Base-by-base conservation (phyloP, 495 filamentous ascomycete species). In the Aspergillus sclerotioniger region DNA sequence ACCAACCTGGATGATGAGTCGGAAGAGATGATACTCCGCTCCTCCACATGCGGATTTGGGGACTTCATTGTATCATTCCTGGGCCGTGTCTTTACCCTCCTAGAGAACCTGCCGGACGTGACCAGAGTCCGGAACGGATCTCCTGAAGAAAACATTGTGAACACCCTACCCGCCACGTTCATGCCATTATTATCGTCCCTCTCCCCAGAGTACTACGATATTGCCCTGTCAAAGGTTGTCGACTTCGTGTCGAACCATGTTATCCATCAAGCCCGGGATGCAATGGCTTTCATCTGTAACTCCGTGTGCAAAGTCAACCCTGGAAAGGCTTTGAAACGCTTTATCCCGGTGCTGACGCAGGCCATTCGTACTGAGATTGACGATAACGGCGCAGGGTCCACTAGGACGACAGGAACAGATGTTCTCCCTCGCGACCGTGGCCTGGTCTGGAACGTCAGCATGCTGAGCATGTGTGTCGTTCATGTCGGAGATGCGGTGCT, bases 201-300 rank as follows among this genome's bases (percentile, higher is more conserved):
- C n/a, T 96, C 92, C 0, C 91, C 92, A 0, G 91, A 96, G 62
- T 84, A 96, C 20, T 99, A 92, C 64, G 92, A 97, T 66, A 86
- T 92, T 63, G 91, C 91, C 7, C 73, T 98, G 53, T 85, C 92
- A 49, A 97, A 98, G 74, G 86, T 99, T 53, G 89, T 90, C 3
- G 82, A 91, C 54, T 98, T 98, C 67, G 88, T 97, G n/a, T 86
- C 87, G 19, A 89, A 89, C 60, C 95, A 99, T 77, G 95, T 98
- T 39, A 92, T 98, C 20, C 92, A 99, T 64, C 94, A 98, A 71
- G 93, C 94, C 39, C 81, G 94, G 59, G 94, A 99, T 79, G 94
- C 95, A 16, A 96, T 98, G 90, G 94, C 94, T 2, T 99, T 96
- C 79, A 96, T 97, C 43, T 96, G 91, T 80, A 98, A 96, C 68